phyloP scores from a whole-genome alignment of 2,329 filamentous ascomycete genomes.

The Fusarium hostae region DNA sequence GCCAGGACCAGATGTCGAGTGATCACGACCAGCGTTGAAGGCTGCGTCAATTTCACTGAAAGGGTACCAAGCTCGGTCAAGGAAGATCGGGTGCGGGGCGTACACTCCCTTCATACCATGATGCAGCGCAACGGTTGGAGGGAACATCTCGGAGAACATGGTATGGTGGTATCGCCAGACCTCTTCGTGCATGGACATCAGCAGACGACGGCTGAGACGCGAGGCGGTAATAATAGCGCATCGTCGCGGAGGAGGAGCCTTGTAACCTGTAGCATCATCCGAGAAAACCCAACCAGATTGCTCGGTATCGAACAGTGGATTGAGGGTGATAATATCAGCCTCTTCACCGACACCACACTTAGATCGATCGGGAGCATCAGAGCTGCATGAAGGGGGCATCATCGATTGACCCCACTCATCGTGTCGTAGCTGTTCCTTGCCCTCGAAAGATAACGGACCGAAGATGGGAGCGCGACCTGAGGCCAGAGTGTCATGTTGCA shows the following conservation, averaged over 20 bases:
- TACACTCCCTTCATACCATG: slow-evolving; percentile 83
- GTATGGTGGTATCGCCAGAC: slow-evolving; percentile 73
- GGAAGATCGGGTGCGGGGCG: slow-evolving; percentile 83
- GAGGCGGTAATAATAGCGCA: slow-evolving; percentile 78
- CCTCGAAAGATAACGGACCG: slow-evolving; percentile 70
- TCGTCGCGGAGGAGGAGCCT: slow-evolving; percentile 71
- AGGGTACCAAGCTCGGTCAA: slow-evolving; percentile 80
- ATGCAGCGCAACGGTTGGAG: slow-evolving; percentile 75
- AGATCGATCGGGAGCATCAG: slow-evolving; percentile 58
- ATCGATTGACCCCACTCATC: slow-evolving; percentile 64
- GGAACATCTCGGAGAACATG: slow-evolving; percentile 87
- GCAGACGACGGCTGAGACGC: slow-evolving; percentile 72
- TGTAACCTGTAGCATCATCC: slow-evolving; percentile 76
- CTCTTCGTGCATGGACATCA: slow-evolving; percentile 80
- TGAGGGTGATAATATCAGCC: slow-evolving; percentile 81
- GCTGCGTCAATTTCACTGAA: slow-evolving; percentile 73
- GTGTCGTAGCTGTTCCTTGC: slow-evolving; percentile 58
- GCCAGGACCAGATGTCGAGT: slow-evolving; percentile 71
- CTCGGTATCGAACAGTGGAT: slow-evolving; percentile 78
- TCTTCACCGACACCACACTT: slow-evolving; percentile 76
- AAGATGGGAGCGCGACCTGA: slow-evolving; percentile 69
- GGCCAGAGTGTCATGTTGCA: slow-evolving; percentile 68
- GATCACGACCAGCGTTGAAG: slow-evolving; percentile 81
- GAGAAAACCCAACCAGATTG: slow-evolving; percentile 79
- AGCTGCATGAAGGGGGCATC: slow-evolving; percentile 66